These are phyloP conservation scores for Escovopsis weberi DNA, from an alignment of 2,329 filamentous ascomycete genomes.

Conservation along the genomic window DNA sequence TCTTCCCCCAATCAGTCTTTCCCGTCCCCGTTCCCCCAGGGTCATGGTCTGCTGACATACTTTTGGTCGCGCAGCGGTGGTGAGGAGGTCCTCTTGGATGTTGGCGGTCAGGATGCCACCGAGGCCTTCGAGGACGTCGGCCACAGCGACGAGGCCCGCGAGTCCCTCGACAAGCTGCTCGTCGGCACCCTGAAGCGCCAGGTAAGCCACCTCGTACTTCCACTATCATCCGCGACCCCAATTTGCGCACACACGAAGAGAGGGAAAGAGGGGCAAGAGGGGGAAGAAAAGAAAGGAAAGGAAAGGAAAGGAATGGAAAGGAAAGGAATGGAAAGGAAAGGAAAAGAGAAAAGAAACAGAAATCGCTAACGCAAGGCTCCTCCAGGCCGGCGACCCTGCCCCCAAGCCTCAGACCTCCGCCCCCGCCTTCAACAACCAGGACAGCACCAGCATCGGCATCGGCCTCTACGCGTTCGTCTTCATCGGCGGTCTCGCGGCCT, in stretches of 20 bases:
- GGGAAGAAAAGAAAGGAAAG: too few relatives aligned
- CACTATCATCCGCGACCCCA: too few relatives aligned
- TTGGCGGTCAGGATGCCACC: constrained; percentile 88
- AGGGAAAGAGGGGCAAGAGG: too few relatives aligned
- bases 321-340: too few relatives aligned
- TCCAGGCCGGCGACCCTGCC: constrained; percentile 60
- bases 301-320: too few relatives aligned
- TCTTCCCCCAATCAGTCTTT: neutral
- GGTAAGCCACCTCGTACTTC: constrained; percentile 43
- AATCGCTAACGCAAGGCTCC: neutral
- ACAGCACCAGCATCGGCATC: constrained; percentile 50
- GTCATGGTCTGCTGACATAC: neutral
- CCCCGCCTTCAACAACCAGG: constrained; percentile 31
- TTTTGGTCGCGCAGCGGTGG: constrained; percentile 52
- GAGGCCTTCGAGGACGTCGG: constrained; percentile 99
- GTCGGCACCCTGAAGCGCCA: constrained; percentile 67
- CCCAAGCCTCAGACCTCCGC: constrained; percentile 45
- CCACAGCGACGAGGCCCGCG: constrained; percentile 95
- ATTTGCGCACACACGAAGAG: too few relatives aligned
- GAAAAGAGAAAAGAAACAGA: too few relatives aligned
- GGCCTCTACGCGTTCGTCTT: constrained; percentile 72
- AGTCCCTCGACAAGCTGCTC: constrained; percentile 68
- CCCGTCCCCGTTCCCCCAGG: neutral
- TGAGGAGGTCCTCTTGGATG: constrained; percentile 94
- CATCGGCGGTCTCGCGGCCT: constrained; percentile 62